A percentile compares a stretch with the other conserved stretches of the same genome.
Evolutionary conservation across 2,329 filamentous ascomycete species (phyloP).

Genomic region (Aspergillus intermedius): DNA sequence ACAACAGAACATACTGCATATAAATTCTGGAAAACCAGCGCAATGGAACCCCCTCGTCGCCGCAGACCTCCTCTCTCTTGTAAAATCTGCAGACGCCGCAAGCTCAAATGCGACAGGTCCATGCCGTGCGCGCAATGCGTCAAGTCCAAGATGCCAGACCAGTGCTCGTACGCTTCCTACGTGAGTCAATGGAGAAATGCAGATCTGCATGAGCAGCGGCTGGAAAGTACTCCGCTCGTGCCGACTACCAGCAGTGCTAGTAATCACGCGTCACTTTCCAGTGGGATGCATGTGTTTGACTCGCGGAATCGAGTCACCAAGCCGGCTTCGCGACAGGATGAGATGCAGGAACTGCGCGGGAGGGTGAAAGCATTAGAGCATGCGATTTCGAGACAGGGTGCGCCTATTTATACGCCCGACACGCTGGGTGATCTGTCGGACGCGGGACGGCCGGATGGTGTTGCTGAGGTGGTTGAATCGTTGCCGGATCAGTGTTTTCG

Average conservation of each 20-base stretch:
- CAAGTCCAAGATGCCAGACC: conserved; percentile 44
- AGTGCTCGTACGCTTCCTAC: neutral
- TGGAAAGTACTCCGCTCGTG: conserved; percentile 1
- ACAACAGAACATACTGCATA: neutral
- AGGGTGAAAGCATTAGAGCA: conserved; percentile 23
- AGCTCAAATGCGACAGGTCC: conserved; percentile 70
- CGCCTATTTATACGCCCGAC: conserved; percentile 19
- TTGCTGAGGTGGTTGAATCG: conserved; percentile 23
- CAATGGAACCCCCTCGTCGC: conserved; percentile 34
- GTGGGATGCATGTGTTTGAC: conserved; percentile 29
- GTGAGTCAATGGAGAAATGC: neutral
- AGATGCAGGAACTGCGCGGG: conserved; percentile 24
- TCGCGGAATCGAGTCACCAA: conserved; percentile 24
- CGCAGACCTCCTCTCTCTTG: conserved; percentile 63
- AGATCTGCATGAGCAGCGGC: neutral
- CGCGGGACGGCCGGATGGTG: conserved; percentile 10
- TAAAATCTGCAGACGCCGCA: conserved; percentile 65
- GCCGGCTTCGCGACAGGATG: conserved; percentile 15
- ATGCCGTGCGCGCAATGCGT: conserved; percentile 61
- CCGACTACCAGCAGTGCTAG: neutral
- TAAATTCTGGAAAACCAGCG: neutral
- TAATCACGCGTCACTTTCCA: conserved; percentile 1
- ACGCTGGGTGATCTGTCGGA: conserved; percentile 13
- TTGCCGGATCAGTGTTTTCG: conserved; percentile 24
- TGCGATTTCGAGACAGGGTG: conserved; percentile 16